Conservation (phyloP, 2,329 filamentous ascomycete genomes). For the Aspergillus udagawae region DNA sequence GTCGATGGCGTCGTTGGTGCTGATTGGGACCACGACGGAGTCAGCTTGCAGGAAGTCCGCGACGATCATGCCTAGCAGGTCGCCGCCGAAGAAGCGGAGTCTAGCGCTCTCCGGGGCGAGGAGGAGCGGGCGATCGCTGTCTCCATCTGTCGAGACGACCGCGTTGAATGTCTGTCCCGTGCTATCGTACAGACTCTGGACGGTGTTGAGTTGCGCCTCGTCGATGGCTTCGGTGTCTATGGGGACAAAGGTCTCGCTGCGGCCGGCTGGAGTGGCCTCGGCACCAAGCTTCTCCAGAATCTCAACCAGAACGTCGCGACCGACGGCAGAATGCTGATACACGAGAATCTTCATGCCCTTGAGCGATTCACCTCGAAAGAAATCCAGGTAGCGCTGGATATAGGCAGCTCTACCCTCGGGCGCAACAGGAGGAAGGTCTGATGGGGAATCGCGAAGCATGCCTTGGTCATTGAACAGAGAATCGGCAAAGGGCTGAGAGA, state of each 20-base stretch:
- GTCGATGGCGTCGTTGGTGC: constrained; percentile 32
- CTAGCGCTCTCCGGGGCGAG: constrained; percentile 23
- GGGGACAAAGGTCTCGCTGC: constrained; percentile 31
- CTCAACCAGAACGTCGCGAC: constrained; percentile 29
- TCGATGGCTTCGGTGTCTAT: constrained; percentile 35
- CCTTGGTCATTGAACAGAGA: constrained; percentile 27
- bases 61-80: constrained; percentile 30
- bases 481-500: constrained; percentile 22
- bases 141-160: constrained; percentile 30
- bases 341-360: constrained; percentile 25
- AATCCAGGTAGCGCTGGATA: constrained; percentile 28
- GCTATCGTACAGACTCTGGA: constrained; percentile 21
- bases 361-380: constrained; percentile 27
- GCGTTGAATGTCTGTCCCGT: constrained; percentile 26
- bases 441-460: constrained; percentile 19
- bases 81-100: constrained; percentile 31
- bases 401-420: constrained; percentile 22
- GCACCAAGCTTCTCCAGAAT: constrained; percentile 28
- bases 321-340: constrained; percentile 34
- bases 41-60: constrained; percentile 27
- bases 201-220: constrained; percentile 26
- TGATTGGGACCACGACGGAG: constrained; percentile 31
- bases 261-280: constrained; percentile 25
- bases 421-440: constrained; percentile 11
- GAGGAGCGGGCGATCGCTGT: constrained; percentile 31